Conservation (phyloP, 192 early-diverging fungal species). For the Coemansia sp. region DNA sequence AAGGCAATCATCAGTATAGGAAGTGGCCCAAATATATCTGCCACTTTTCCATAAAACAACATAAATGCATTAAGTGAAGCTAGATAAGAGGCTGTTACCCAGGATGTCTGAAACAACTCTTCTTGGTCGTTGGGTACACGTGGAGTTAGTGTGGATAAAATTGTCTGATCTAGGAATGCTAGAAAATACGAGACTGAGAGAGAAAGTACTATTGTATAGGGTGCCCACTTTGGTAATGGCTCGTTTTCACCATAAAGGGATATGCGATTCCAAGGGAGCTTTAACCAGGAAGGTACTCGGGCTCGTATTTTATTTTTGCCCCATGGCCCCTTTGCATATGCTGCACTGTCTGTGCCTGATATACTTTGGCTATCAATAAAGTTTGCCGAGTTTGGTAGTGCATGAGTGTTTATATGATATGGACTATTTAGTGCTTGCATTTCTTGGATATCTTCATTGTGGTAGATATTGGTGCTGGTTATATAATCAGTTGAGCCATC, state of each 20-base stretch:
- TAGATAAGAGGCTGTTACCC: slow-evolving; percentile 61
- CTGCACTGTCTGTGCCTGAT: neutral
- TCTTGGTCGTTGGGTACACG: slow-evolving; percentile 58
- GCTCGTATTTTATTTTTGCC: neutral
- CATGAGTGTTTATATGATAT: no score
- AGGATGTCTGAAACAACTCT: slow-evolving; percentile 56
- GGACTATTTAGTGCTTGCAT: neutral
- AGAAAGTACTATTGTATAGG: slow-evolving; percentile 35
- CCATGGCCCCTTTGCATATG: neutral
- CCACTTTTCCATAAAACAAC: slow-evolving; percentile 65
- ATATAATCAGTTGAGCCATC: no score
- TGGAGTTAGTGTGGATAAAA: slow-evolving; percentile 64
- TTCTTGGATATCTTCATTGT: neutral
- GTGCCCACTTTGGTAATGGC: slow-evolving; percentile 27
- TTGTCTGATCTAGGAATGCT: slow-evolving; percentile 65
- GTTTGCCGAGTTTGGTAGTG: slow-evolving; percentile 4
- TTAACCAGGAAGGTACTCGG: slow-evolving; percentile 23
- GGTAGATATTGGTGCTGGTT: neutral
- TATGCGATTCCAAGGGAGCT: slow-evolving; percentile 40
- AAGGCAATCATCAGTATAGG: slow-evolving; percentile 35
- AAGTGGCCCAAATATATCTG: slow-evolving; percentile 68
- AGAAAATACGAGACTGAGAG: slow-evolving; percentile 55
- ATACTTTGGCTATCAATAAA: slow-evolving; percentile 8
- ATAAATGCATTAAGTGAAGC: slow-evolving; percentile 57
- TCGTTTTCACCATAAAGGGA: slow-evolving; percentile 29